Conservation (phyloP, 768 basidiomycete species). For the Leccinum truebloodii region DNA sequence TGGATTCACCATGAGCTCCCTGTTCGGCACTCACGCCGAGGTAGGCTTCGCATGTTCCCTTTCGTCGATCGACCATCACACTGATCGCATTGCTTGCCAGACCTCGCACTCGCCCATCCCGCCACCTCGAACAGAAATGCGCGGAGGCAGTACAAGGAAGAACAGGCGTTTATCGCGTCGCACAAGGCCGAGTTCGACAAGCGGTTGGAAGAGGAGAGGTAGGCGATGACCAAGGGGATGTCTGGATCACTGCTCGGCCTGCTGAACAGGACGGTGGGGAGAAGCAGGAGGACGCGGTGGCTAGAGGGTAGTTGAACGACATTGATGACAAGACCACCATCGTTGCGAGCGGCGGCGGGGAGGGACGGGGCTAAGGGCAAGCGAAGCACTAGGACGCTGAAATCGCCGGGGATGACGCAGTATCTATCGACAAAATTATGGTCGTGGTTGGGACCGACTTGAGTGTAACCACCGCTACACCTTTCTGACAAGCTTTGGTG, state of each 20-base stretch:
- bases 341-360: too few relatives aligned
- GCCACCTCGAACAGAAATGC: conserved; percentile 53
- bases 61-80: not conserved
- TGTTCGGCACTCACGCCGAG: conserved; percentile 41
- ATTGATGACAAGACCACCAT: too few relatives aligned
- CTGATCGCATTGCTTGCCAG: conserved; percentile 6
- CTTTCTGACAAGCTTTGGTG: too few relatives aligned
- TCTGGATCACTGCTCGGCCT: conserved; percentile 41
- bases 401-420: too few relatives aligned
- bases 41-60: conserved; percentile 23
- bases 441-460: too few relatives aligned
- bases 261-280: conserved; percentile 27
- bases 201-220: conserved; percentile 50
- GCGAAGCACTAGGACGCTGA: too few relatives aligned
- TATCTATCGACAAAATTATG: too few relatives aligned
- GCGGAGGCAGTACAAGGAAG: conserved; percentile 51
- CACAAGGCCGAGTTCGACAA: conserved; percentile 53
- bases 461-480: too few relatives aligned
- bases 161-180: conserved; percentile 49
- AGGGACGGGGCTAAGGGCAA: too few relatives aligned
- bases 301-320: too few relatives aligned
- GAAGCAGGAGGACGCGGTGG: not conserved
- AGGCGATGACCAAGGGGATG: conserved; percentile 50
- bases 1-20: conserved; percentile 44
- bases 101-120: conserved; percentile 35